A percentile compares a stretch with the other conserved stretches of the same genome.
phyloP scores from a whole-genome alignment of 257 asterid genomes.

The Verbena officinalis region DNA sequence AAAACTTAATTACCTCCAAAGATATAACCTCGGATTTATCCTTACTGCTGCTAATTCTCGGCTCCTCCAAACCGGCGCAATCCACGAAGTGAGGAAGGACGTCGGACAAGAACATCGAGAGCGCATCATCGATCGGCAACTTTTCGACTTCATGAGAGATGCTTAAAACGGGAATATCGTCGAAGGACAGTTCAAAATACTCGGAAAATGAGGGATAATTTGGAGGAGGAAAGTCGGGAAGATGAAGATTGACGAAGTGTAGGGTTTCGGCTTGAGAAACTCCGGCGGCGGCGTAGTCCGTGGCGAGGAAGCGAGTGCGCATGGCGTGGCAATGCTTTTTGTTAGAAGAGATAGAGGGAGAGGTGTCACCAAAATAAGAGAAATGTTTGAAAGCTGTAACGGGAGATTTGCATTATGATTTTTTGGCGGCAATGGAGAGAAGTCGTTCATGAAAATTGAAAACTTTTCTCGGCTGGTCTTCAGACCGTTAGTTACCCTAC shows the following conservation, averaged over 20 bases:
- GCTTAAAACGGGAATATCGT: slow-evolving; percentile 44
- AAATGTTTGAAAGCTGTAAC: slow-evolving; percentile 28
- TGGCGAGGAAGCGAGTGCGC: slow-evolving; percentile 88
- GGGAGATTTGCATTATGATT: slow-evolving; percentile 26
- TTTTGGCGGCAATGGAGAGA: slow-evolving; percentile 40
- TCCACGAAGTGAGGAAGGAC: slow-evolving; percentile 65
- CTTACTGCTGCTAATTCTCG: slow-evolving; percentile 22
- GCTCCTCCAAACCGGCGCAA: slow-evolving; percentile 31
- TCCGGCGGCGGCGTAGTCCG: slow-evolving; percentile 36
- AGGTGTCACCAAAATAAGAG: not conserved
- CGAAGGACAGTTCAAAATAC: slow-evolving; percentile 38
- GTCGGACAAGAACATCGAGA: slow-evolving; percentile 66
- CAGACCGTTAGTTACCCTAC: no score
- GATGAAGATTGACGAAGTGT: slow-evolving; percentile 60
- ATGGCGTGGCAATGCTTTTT: slow-evolving; percentile 40
- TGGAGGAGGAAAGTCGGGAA: slow-evolving; percentile 52
- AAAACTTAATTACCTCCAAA: slow-evolving; percentile 30
- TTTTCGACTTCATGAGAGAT: slow-evolving; percentile 44
- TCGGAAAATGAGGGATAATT: slow-evolving; percentile 28
- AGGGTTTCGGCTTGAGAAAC: slow-evolving; percentile 38
- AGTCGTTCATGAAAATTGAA: not conserved
- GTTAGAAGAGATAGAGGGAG: slow-evolving; percentile 17
- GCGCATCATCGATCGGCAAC: slow-evolving; percentile 68
- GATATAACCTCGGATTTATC: slow-evolving; percentile 27
- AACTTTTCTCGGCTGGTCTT: not conserved